Evolutionary conservation across 768 basidiomycete species (phyloP).

Genomic region (Psilocybe sp.): DNA sequence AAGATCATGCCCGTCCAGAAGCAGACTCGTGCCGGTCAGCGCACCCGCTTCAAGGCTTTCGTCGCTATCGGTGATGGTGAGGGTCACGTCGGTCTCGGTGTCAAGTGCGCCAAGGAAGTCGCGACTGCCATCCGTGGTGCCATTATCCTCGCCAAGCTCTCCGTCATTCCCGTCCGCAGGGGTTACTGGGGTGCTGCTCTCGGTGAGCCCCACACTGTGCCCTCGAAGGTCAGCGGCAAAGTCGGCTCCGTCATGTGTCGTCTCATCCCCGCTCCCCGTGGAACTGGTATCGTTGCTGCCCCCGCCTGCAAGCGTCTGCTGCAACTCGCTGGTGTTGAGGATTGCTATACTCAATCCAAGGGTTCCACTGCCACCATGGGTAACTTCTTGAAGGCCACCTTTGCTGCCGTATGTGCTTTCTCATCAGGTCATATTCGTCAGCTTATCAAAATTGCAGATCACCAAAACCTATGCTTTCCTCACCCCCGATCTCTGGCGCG

Average conservation of each 20-base stretch:
- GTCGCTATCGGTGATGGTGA: constrained; percentile 99
- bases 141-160: constrained; percentile 97
- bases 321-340: constrained; percentile 96
- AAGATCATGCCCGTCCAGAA: constrained; percentile 99
- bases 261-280: constrained; percentile 96
- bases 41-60: constrained; percentile 99
- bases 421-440: background rate
- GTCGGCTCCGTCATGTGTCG: constrained; percentile 99
- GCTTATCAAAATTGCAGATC: constrained; percentile 48
- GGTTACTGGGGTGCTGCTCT: constrained; percentile 99
- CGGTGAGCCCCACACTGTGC: constrained; percentile 98
- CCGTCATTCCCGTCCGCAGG: constrained; percentile 95
- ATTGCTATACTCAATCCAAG: constrained; percentile 96
- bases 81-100: constrained; percentile 98
- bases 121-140: constrained; percentile 99
- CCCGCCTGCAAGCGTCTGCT: constrained; percentile 95
- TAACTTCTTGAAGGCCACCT: constrained; percentile 98
- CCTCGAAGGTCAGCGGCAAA: constrained; percentile 97
- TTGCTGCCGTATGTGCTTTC: constrained; percentile 68
- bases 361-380: constrained; percentile 99
- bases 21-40: constrained; percentile 99
- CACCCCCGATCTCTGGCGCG: constrained; percentile 96
- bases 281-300: constrained; percentile 99
- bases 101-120: constrained; percentile 99
- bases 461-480: constrained; percentile 99